phyloP scores from a whole-genome alignment of 164 flowering plant genomes.

The Vitis riparia region DNA sequence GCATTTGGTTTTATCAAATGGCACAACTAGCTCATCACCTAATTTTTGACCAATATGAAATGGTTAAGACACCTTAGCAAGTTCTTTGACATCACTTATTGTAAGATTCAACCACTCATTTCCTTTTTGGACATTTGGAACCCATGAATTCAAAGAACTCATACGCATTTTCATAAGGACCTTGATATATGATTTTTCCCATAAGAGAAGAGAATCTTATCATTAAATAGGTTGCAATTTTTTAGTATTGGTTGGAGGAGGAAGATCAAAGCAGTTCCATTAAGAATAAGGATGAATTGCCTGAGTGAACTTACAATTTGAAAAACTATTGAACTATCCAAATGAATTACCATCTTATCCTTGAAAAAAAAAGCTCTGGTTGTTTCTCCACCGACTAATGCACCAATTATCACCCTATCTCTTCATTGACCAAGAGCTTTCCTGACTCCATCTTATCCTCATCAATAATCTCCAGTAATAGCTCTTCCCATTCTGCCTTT shows the following conservation, averaged over 20 bases:
- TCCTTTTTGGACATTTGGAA: constrained; percentile 55
- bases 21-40: too few relatives aligned
- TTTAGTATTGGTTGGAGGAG: constrained; percentile 61
- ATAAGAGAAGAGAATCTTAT: constrained; percentile 51
- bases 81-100: too few relatives aligned
- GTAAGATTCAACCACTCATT: constrained; percentile 18
- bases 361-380: constrained; percentile 39
- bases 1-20: too few relatives aligned
- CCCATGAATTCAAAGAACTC: constrained; percentile 51
- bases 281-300: constrained; percentile 39
- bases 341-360: constrained; percentile 61
- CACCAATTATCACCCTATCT: too few relatives aligned
- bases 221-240: constrained; percentile 47
- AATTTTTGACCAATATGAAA: too few relatives aligned
- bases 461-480: too few relatives aligned
- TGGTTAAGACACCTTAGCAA: too few relatives aligned
- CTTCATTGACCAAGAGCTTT: too few relatives aligned
- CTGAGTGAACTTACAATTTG: constrained; percentile 47
- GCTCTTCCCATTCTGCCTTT: too few relatives aligned
- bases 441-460: too few relatives aligned
- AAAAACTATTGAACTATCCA: constrained; percentile 56
- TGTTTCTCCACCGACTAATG: too few relatives aligned
- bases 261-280: constrained; percentile 46
- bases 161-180: constrained; percentile 48
- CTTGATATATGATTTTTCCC: constrained; percentile 55